Evolutionary conservation across 108 stramenopile species (phyloP), one percentile per base, ranked within the genome.

Genomic region (Cyclotella atomus): DNA sequence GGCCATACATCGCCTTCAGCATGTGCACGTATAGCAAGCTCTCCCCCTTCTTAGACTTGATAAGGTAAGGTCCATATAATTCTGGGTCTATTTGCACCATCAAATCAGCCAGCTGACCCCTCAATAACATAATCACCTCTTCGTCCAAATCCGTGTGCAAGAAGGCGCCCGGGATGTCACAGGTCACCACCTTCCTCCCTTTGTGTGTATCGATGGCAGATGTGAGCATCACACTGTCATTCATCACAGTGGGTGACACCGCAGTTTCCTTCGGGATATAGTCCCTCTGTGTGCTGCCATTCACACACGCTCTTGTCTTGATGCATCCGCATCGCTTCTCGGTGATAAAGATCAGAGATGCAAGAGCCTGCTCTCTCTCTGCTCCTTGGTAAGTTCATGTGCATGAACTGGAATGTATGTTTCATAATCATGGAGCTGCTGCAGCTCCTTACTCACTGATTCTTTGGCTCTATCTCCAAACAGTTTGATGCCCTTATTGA

Each of bases 1-100:
- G 35, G 20, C 61, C 71, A 23, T 55, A 73, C 3, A 88, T 35
- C 16, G 86, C 86, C 59, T 79, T 82, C 29, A 50, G n/a, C 63
- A 83, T 32, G 24, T 21, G 24, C 19, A 87, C 83, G 50, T 84
- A 87, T 2, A 87, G n/a, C 5, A 74, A 30, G 19, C 56, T 36
- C 41, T 67, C 60, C 20, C 67, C 67, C 3, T 52, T 63, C 5
- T n/a, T 41, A 36, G 15, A n/a, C 20, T 15, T 63, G 4, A 20
- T 41, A 28, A 76, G 54, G 47, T 59, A 59, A 27, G 28, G 21
- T 1, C 53, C 23, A 24, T 68, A 68, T 29, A 53, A 10, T 7
- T 38, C 36, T 3, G 66, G 55, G 34, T 23, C 56, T 2, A 65
- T 27, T 9, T 44, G 9, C n/a, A 9, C 50, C 28, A 73, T 46